These are phyloP conservation scores for Royoungia palumana DNA, from an alignment of 768 basidiomycete genomes.

Conservation along the genomic window DNA sequence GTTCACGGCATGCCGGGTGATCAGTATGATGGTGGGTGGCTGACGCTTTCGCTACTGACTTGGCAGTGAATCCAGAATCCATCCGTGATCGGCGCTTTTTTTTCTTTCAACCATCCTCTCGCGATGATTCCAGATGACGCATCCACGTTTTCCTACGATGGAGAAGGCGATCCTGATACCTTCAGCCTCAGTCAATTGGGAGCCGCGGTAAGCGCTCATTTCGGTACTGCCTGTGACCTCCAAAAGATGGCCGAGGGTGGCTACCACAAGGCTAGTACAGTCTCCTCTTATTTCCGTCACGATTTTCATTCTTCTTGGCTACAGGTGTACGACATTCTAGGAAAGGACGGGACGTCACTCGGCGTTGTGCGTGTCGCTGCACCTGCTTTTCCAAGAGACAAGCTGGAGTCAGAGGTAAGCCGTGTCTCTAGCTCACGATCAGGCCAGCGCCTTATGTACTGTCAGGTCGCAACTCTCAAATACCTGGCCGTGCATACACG, in stretches of 20 bases:
- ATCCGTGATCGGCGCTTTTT: too few species aligned
- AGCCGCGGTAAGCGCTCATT: neutral
- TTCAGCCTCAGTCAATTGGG: neutral
- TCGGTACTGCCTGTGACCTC: neutral
- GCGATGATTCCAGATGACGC: neutral
- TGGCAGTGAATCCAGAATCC: too few species aligned
- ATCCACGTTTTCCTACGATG: neutral
- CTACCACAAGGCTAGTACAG: neutral
- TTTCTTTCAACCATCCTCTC: too few species aligned
- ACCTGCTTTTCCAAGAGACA: conserved; percentile 1
- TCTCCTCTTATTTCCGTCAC: neutral
- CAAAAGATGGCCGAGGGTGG: neutral
- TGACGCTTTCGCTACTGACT: too few species aligned
- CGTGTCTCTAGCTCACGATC: too few species aligned
- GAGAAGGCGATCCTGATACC: neutral
- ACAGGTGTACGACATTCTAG: neutral
- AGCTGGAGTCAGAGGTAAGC: neutral
- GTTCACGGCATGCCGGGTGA: too few species aligned
- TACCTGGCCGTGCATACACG: neutral
- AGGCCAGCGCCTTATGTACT: neutral
- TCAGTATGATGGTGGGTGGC: too few species aligned
- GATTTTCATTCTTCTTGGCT: neutral
- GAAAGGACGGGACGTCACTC: neutral
- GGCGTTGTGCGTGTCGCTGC: neutral
- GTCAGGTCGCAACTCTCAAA: neutral